Base-by-base conservation (phyloP, 495 filamentous ascomycete genomes). In the Aspergillus affinis region DNA sequence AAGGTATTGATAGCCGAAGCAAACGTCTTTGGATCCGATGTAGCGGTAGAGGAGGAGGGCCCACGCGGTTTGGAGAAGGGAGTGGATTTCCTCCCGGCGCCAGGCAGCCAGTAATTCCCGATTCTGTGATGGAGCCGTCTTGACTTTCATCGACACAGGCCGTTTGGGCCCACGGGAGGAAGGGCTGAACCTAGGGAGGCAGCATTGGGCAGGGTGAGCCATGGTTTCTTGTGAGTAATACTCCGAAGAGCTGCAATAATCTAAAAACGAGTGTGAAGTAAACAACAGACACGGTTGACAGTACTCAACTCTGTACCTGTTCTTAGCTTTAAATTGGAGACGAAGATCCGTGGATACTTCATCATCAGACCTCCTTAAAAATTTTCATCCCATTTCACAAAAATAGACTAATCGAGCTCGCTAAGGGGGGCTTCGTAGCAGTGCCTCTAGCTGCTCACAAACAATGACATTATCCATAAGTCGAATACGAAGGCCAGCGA, bases 21-120 rank as follows among this genome's bases (percentile, higher is more conserved):
- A 81, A 21, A 86, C 76, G 57, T 83, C 75, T 45, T 84, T 77
- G 12, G 77, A 75, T 2, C 77, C 78, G 36, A 82, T 81, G 65
- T 86, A 86, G 45, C 70, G 75, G 51, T 79, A 70, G 49, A 87
- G 67, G 1, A 86, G 73, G 20, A 86, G 58, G 4, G 76, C 80
- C 85, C 85, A 87, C 6, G 76, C 78, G 19, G 82, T 69, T 58
- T 81, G 77, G 54, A 86, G 60, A 20, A 81, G 29, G 13, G 67
- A 57, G 18, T 69, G 64, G 29, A 77, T 54, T 48, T 68, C 57
- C 0, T 64, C 63, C 58, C 69, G 61, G 15, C 71, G 59, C 65
- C 63, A 75, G 55, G 73, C 73, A 57, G 73, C 72, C 63, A 74
- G 67, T 63, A 77, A 68, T 59, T 72, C 67, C 58, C 65, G 58